Conservation (phyloP, 345 rosid species). For the Arabis hirsuta region DNA sequence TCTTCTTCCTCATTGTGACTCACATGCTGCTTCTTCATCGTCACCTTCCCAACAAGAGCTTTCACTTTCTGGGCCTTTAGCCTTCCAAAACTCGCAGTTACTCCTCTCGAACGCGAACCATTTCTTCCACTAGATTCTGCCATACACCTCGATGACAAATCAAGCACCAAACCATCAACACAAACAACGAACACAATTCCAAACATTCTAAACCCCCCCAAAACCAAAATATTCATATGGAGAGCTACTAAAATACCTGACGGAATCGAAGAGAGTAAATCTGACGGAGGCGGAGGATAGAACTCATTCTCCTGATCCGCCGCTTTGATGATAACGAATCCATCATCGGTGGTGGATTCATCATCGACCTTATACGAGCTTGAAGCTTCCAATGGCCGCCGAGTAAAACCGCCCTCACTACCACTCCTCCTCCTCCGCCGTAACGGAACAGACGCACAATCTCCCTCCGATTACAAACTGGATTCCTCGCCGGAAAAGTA, state of each 20-base stretch:
- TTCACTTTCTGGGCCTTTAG: slow-evolving; percentile 66
- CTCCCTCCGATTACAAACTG: slow-evolving; percentile 1
- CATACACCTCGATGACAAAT: background rate
- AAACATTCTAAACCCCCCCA: no score
- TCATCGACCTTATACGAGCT: slow-evolving; percentile 48
- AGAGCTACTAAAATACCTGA: slow-evolving; percentile 39
- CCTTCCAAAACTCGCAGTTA: slow-evolving; percentile 53
- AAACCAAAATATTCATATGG: no score
- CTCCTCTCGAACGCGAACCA: slow-evolving; percentile 43
- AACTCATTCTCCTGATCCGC: slow-evolving; percentile 36
- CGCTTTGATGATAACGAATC: slow-evolving; percentile 51
- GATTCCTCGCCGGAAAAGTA: slow-evolving; percentile 31
- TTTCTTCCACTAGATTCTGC: slow-evolving; percentile 39
- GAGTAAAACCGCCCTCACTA: slow-evolving; percentile 42
- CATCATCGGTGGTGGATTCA: slow-evolving; percentile 55
- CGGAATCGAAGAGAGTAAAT: slow-evolving; percentile 36
- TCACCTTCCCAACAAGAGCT: slow-evolving; percentile 56
- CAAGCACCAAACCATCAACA: slow-evolving; percentile 22
- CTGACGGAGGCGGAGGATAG: slow-evolving; percentile 34
- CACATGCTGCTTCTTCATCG: slow-evolving; percentile 45
- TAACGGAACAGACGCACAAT: slow-evolving; percentile 17
- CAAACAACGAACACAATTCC: background rate
- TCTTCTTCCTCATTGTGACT: slow-evolving; percentile 34
- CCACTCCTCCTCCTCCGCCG: slow-evolving; percentile 31
- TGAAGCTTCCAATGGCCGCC: slow-evolving; percentile 50